phyloP scores from a whole-genome alignment of 306 rosid genomes.

The Citrullus colocynthis region DNA sequence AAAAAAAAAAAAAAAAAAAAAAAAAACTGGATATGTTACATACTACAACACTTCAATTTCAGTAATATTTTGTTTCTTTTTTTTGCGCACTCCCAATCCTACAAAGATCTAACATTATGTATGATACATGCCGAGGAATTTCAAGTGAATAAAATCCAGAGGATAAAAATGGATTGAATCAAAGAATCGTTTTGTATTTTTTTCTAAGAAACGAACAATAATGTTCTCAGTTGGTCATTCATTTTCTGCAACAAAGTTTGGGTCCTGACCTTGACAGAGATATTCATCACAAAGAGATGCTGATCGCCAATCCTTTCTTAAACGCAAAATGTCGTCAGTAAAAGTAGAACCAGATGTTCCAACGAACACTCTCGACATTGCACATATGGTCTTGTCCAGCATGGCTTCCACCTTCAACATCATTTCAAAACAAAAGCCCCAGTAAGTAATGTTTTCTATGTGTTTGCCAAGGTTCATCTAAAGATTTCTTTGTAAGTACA shows the following conservation, averaged over 20 bases:
- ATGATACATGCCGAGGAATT: background rate
- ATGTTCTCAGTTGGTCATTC: constrained; percentile 31
- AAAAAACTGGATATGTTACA: background rate
- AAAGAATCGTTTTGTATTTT: background rate
- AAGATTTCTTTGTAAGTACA: too few species aligned
- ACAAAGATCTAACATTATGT: background rate
- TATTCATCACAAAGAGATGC: constrained; percentile 80
- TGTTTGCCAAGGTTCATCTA: background rate
- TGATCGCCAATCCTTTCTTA: constrained; percentile 82
- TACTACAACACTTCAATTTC: background rate
- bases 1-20: too few species aligned
- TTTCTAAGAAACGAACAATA: background rate
- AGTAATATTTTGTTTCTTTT: background rate
- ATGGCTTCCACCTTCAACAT: constrained; percentile 77
- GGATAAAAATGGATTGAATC: background rate
- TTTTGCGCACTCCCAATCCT: background rate
- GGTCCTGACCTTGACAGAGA: constrained; percentile 86
- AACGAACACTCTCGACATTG: constrained; percentile 77
- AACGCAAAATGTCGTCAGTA: constrained; percentile 85
- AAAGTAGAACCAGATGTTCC: constrained; percentile 97
- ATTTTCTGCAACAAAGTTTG: constrained; percentile 58
- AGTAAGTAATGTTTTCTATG: background rate
- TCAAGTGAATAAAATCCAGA: background rate
- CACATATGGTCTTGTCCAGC: constrained; percentile 90
- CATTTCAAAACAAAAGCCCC: background rate